Evolutionary conservation across 768 basidiomycete species (phyloP).

Genomic region (Boletus tomentosulus): DNA sequence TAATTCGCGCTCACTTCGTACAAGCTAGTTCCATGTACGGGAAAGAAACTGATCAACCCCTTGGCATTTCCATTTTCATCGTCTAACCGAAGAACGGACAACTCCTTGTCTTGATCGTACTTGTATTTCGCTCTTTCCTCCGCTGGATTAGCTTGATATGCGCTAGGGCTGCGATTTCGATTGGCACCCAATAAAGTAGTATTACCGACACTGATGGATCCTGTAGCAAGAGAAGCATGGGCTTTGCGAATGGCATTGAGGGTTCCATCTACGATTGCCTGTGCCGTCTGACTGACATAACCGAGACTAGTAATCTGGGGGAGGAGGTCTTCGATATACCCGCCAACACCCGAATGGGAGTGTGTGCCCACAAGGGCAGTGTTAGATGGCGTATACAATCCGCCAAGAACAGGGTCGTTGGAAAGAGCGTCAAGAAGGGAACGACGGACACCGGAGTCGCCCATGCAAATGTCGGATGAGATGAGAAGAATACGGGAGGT

Average conservation of each 20-base stretch:
- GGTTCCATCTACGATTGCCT: slow-evolving; percentile 68
- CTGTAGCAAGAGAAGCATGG: slow-evolving; percentile 56
- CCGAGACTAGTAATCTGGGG: slow-evolving; percentile 74
- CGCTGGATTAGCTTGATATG: slow-evolving; percentile 72
- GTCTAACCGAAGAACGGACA: slow-evolving; percentile 65
- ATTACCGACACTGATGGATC: slow-evolving; percentile 61
- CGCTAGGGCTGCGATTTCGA: slow-evolving; percentile 70
- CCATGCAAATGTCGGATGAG: slow-evolving; percentile 83
- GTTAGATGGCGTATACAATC: slow-evolving; percentile 65
- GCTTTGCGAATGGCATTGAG: slow-evolving; percentile 67
- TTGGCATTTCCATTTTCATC: slow-evolving; percentile 52
- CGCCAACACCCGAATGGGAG: slow-evolving; percentile 72
- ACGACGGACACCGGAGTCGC: slow-evolving; percentile 71
- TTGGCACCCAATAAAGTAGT: slow-evolving; percentile 66
- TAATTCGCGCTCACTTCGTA: slow-evolving; percentile 48
- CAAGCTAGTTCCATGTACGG: slow-evolving; percentile 79
- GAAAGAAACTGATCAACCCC: slow-evolving; percentile 70
- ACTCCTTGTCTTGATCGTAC: slow-evolving; percentile 70
- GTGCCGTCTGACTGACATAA: slow-evolving; percentile 66
- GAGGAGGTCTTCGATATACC: slow-evolving; percentile 74
- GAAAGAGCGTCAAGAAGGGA: slow-evolving; percentile 59
- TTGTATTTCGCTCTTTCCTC: slow-evolving; percentile 63
- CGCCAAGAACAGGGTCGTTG: slow-evolving; percentile 45
- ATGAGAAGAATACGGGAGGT: slow-evolving; percentile 67
- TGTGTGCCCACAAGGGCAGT: slow-evolving; percentile 76